phyloP scores from a whole-genome alignment of 2,329 filamentous ascomycete genomes.

The Ampelomyces quisqualis region DNA sequence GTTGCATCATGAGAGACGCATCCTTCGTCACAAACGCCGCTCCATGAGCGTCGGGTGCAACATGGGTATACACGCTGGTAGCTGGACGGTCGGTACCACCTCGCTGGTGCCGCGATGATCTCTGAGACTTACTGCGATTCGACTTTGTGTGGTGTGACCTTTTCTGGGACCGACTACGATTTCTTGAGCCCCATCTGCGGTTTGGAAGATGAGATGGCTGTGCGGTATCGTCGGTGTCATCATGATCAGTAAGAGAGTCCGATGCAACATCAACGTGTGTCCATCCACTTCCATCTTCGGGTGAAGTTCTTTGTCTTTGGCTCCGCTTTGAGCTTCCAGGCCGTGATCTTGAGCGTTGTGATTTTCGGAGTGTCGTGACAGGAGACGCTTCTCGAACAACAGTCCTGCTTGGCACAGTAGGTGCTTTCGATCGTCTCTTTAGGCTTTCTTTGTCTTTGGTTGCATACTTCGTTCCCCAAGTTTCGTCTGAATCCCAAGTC shows the following conservation, averaged over 20 bases:
- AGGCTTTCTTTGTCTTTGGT: constrained; percentile 1
- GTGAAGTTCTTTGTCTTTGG: constrained; percentile 4
- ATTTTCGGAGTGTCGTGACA: not conserved
- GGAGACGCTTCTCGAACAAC: not conserved
- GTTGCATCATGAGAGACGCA: too few relatives aligned
- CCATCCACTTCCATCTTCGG: constrained; percentile 12
- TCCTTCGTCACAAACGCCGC: too few relatives aligned
- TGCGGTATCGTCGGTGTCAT: constrained; percentile 14
- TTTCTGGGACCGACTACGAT: constrained; percentile 3
- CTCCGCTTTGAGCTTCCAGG: not conserved
- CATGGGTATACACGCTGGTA: too few relatives aligned
- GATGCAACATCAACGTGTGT: constrained; percentile 5
- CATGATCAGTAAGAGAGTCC: constrained; percentile 9
- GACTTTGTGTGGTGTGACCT: constrained; percentile 3
- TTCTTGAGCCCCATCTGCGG: not conserved
- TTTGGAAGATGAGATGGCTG: constrained; percentile 13
- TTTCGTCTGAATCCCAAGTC: constrained; percentile 23
- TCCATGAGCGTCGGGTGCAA: too few relatives aligned
- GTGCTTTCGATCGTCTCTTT: not conserved
- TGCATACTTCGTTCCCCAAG: constrained; percentile 12
- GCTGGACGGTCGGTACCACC: not conserved
- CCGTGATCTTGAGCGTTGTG: constrained; percentile 1
- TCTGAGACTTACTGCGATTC: not conserved
- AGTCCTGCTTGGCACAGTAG: constrained; percentile 1
- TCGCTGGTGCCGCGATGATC: not conserved